These are phyloP conservation scores for Fraxinus anomala DNA, from an alignment of 257 asterid genomes.

Conservation along the genomic window DNA sequence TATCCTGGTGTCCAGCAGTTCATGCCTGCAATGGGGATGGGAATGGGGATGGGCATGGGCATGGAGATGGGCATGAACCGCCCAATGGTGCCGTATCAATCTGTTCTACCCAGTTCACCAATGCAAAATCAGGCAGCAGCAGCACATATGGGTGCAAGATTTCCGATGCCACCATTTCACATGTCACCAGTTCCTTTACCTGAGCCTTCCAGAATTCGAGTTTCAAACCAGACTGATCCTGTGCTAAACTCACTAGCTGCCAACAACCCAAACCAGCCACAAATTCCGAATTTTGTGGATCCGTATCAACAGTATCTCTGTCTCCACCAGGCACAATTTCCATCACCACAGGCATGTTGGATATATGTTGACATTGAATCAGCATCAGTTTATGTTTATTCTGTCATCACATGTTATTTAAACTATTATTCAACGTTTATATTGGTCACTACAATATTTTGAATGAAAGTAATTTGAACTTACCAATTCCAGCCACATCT, in stretches of 20 bases:
- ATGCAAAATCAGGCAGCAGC: constrained; percentile 41
- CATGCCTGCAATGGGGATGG: constrained; percentile 36
- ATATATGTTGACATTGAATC: not conserved
- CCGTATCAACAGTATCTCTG: constrained; percentile 39
- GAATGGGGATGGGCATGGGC: constrained; percentile 30
- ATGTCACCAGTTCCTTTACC: constrained; percentile 45
- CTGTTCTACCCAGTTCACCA: constrained; percentile 43
- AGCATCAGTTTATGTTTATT: not conserved
- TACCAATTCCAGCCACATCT: no score
- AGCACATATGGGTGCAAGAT: constrained; percentile 46
- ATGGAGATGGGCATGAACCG: constrained; percentile 61
- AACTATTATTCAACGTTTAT: not conserved
- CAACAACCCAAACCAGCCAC: constrained; percentile 30
- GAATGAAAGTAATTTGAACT: no score
- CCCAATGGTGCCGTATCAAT: constrained; percentile 47
- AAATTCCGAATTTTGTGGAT: constrained; percentile 23
- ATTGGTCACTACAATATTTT: not conserved
- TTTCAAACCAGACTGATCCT: constrained; percentile 31
- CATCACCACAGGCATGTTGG: constrained; percentile 35
- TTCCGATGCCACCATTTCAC: constrained; percentile 46
- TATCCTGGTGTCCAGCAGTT: constrained; percentile 44
- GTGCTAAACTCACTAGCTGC: constrained; percentile 22
- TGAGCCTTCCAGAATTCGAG: constrained; percentile 44
- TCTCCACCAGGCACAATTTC: constrained; percentile 34
- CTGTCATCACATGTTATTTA: not conserved